Percentiles rank a stretch among this genome's conserved stretches.
These are phyloP conservation scores for Gossypium trilobum DNA, from an alignment of 441 rosid species.

Conservation along the genomic window DNA sequence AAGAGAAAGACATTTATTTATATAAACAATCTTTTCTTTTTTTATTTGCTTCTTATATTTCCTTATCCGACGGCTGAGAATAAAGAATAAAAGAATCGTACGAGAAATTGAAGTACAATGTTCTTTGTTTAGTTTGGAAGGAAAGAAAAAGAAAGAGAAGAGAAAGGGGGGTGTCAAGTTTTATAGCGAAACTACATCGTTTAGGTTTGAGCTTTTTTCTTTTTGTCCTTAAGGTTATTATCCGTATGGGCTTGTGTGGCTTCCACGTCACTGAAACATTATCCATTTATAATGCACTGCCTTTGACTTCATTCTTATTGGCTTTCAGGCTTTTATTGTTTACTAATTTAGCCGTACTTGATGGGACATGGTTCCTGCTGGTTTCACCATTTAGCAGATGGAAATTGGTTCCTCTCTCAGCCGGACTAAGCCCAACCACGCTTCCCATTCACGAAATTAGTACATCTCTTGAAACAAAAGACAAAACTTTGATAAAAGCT, in stretches of 20 bases:
- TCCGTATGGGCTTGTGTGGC: conserved; percentile 10
- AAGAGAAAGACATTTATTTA: not conserved
- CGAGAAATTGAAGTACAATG: not conserved
- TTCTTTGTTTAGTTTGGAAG: not conserved
- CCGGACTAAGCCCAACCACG: not conserved
- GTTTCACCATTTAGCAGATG: not conserved
- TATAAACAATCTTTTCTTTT: not conserved
- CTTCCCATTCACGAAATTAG: not conserved
- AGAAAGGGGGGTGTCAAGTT: not conserved
- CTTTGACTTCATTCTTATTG: too few species aligned
- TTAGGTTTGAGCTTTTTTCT: not conserved
- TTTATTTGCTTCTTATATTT: not conserved
- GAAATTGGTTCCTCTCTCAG: not conserved
- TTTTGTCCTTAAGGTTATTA: not conserved
- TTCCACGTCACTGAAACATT: conserved; percentile 12
- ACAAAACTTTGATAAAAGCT: not conserved
- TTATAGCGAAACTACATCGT: not conserved
- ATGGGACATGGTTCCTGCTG: not conserved
- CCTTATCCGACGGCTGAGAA: not conserved
- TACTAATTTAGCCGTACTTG: not conserved
- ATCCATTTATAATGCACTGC: not conserved
- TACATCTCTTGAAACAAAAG: not conserved
- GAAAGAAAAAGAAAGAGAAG: not conserved
- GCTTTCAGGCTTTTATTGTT: too few species aligned
- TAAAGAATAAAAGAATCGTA: not conserved